A percentile compares a stretch with the other conserved stretches of the same genome.
Evolutionary conservation across 331 rosid genomes (phyloP).

Genomic region (Pyrus hybrid): DNA sequence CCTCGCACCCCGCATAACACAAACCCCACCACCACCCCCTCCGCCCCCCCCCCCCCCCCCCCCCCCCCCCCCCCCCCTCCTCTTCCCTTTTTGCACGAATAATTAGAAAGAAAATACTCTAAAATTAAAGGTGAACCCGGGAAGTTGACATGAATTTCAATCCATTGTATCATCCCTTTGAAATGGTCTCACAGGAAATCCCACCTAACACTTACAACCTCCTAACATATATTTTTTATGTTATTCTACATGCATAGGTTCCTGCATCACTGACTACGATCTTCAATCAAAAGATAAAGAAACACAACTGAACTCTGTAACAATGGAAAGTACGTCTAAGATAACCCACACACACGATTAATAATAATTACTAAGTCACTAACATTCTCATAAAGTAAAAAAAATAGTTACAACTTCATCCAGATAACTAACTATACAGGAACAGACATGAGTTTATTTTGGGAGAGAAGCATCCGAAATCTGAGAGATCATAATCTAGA

Average conservation of each 20-base stretch:
- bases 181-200: background rate
- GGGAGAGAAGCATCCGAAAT: slow-evolving; percentile 24
- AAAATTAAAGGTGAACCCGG: background rate
- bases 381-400: slow-evolving; percentile 8
- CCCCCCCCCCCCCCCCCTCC: too few relatives aligned
- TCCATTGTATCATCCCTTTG: background rate
- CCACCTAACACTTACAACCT: background rate
- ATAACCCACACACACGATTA: background rate
- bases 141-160: background rate
- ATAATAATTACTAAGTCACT: slow-evolving; percentile 7
- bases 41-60: too few relatives aligned
- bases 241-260: background rate
- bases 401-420: slow-evolving; percentile 22
- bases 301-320: background rate
- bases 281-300: background rate
- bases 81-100: too few relatives aligned
- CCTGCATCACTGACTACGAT: background rate
- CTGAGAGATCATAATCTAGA: slow-evolving; percentile 16
- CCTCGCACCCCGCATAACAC: background rate
- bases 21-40: too few relatives aligned
- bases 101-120: background rate
- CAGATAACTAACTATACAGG: slow-evolving; percentile 41
- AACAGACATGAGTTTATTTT: slow-evolving; percentile 23
- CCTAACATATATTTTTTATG: background rate
- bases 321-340: background rate